Percentiles rank a stretch among this genome's conserved stretches.
These are phyloP conservation scores for Tieghemostelium lacteum DNA, from an alignment of 78 protist genomes.

Conservation along the genomic window DNA sequence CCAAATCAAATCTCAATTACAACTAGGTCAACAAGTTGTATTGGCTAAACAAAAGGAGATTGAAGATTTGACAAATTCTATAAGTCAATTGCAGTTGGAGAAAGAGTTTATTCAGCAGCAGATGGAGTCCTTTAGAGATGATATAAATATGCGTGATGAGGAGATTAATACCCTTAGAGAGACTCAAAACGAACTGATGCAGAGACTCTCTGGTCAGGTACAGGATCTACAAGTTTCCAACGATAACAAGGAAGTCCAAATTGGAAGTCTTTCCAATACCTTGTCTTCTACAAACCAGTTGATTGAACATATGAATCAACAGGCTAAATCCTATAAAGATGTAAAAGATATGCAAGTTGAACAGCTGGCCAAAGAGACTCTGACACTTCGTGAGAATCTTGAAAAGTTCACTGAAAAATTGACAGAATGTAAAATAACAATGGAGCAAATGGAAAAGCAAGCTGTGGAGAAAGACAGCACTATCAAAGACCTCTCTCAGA, in stretches of 20 bases:
- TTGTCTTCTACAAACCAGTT: slow-evolving; percentile 30
- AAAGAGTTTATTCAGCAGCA: slow-evolving; percentile 16
- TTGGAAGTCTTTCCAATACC: slow-evolving; percentile 27
- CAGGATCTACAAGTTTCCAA: neutral
- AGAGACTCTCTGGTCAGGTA: slow-evolving; percentile 18
- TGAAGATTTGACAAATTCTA: slow-evolving; percentile 26
- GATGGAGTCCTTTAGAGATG: slow-evolving; percentile 10
- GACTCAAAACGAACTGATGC: neutral
- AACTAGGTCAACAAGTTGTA: slow-evolving; percentile 43
- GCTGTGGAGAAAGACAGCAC: neutral
- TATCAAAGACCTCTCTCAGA: neutral
- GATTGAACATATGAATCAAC: slow-evolving; percentile 30
- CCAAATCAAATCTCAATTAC: slow-evolving; percentile 30
- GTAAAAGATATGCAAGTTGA: slow-evolving; percentile 68
- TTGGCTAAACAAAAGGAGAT: slow-evolving; percentile 48
- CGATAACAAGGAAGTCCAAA: slow-evolving; percentile 5
- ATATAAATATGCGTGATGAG: slow-evolving; percentile 3
- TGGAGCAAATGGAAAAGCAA: neutral
- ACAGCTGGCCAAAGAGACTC: slow-evolving; percentile 15
- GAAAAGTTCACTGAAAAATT: neutral
- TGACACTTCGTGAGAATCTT: slow-evolving; percentile 14
- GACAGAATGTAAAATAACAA: neutral
- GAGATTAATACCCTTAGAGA: neutral
- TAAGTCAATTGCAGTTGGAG: slow-evolving; percentile 32
- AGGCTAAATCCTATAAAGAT: slow-evolving; percentile 36